Conservation (phyloP, 164 flowering plant species). For the Stephania yunnanensis region DNA sequence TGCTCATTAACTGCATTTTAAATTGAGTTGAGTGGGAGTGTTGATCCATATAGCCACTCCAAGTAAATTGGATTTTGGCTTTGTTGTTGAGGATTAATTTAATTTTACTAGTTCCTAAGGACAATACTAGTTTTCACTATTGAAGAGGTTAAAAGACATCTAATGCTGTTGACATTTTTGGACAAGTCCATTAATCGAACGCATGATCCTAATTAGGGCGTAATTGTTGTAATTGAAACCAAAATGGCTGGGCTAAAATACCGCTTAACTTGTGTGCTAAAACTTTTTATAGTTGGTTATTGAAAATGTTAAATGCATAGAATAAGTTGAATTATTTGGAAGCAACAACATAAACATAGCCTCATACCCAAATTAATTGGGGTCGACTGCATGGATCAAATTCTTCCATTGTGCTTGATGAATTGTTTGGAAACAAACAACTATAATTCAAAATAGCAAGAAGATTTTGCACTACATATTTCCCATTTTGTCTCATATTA, state of each 20-base stretch:
- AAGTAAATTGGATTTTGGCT: background rate
- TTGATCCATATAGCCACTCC: too few relatives aligned
- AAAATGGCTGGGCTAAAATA: background rate
- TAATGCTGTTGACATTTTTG: background rate
- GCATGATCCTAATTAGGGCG: background rate
- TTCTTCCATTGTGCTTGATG: too few relatives aligned
- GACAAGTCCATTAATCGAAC: background rate
- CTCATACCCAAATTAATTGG: too few relatives aligned
- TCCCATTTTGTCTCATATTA: background rate
- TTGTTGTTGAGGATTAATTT: background rate
- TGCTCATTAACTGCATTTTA: too few relatives aligned
- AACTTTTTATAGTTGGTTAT: too few relatives aligned
- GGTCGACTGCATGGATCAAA: too few relatives aligned
- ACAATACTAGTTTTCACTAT: background rate
- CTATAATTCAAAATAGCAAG: background rate
- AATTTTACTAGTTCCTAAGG: background rate
- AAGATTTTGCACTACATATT: background rate
- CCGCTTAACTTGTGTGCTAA: background rate
- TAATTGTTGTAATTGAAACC: background rate
- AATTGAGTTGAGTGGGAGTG: too few relatives aligned
- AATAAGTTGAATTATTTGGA: too few relatives aligned
- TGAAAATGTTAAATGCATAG: too few relatives aligned
- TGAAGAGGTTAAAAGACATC: background rate
- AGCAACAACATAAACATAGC: too few relatives aligned
- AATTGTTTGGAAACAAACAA: background rate